Base-by-base conservation (phyloP, 768 basidiomycete species). In the Boletus bicolor region DNA sequence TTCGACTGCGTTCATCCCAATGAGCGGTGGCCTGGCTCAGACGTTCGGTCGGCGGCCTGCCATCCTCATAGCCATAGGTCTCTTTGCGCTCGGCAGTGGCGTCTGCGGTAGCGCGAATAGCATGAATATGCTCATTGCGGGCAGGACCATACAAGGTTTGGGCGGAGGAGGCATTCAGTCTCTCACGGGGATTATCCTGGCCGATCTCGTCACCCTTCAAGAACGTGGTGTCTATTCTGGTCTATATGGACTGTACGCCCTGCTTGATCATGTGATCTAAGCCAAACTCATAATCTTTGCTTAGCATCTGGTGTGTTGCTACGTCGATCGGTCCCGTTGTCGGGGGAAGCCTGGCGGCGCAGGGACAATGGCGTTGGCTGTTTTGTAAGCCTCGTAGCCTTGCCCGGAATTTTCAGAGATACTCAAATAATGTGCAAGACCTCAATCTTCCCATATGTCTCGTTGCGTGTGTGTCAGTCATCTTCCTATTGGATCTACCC, bases 151-250 rank as follows among this genome's bases (percentile, higher is more conserved):
- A 32, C 76, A 77, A 57, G 76, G 76, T 3, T 53, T 75, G 1
- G 78, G 77, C 5, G 73, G 69, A 7, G 79, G 79, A 1, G 72
- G 70, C 1, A 73, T 79, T 15, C 58, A 72, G 21, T 64, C 74
- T 9, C 56, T 76, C 9, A 64, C 69, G 2, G 72, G 73, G 7
- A 79, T 82, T 39, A 68, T 82, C 41, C 49, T 79, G 5, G 66
- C 72, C 14, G 81, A 83, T 55, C 62, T 83, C 3, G 76, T 82
- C 12, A 71, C 78, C 4, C 68, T 83, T 8, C 43, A 64, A 12
- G 77, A 80, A 43, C 73, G 81, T 7, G 81, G 81, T 3, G 36
- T 56, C 1, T 77, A 72, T 56, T 58, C 64, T 3, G 75, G 73
- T 8, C 49, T 80, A 17, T 65, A 77, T 19, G 76, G 67, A 24